phyloP scores from a whole-genome alignment of 305 asterid species.

The Plantago coronopus region DNA sequence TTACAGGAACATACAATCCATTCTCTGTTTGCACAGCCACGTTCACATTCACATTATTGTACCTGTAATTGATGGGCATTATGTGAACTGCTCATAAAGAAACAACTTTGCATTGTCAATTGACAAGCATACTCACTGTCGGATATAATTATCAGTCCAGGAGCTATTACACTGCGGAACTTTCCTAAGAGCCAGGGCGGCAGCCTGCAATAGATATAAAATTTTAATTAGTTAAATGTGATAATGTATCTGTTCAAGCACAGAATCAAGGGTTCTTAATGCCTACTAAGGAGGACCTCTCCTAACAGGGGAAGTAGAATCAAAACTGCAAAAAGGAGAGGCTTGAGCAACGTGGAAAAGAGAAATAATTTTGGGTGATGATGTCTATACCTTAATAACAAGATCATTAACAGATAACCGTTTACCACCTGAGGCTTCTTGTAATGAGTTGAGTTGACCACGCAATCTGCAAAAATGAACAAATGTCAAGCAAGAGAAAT shows the following conservation, averaged over 20 bases:
- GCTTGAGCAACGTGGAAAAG: neutral
- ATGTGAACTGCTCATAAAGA: conserved; percentile 8
- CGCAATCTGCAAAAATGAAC: conserved; percentile 59
- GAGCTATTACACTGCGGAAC: conserved; percentile 91
- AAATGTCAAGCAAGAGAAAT: conserved; percentile 19
- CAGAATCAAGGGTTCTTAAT: neutral
- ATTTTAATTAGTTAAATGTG: conserved; percentile 6
- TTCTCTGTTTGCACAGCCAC: conserved; percentile 97
- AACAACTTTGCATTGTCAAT: conserved; percentile 3
- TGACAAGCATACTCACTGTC: conserved; percentile 64
- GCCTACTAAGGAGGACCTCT: neutral
- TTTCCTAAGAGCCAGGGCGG: conserved; percentile 95
- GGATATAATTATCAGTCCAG: conserved; percentile 81
- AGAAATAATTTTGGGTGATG: conserved; percentile 7
- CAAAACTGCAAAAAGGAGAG: neutral
- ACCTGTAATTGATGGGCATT: conserved; percentile 42
- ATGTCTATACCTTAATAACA: conserved; percentile 76
- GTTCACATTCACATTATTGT: conserved; percentile 64
- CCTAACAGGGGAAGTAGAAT: neutral
- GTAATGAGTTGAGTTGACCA: conserved; percentile 62
- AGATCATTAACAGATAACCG: conserved; percentile 90
- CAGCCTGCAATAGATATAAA: conserved; percentile 66
- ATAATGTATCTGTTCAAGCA: neutral
- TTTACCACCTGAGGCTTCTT: conserved; percentile 99
- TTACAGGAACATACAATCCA: conserved; percentile 84